Evolutionary conservation across 176 grass and related monocot species (phyloP), one percentile per base, ranked within the genome.

Genomic region (Triticum monococcum): DNA sequence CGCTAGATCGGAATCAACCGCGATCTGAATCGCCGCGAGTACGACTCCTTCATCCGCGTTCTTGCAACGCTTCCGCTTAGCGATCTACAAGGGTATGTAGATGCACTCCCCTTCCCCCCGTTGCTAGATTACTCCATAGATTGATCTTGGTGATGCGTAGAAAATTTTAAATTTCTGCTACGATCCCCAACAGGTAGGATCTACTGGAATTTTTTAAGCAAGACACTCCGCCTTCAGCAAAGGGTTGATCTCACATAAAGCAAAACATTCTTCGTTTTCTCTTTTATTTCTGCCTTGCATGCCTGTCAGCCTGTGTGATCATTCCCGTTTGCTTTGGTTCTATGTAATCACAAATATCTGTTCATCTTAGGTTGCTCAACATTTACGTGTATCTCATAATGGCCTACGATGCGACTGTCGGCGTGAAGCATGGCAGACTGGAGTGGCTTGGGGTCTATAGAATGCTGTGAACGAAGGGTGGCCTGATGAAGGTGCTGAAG

Each of bases 391-490:
- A 79, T 59, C 37, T 33, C 11, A 14, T 2, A 37, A 6, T 38
- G 54, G 76, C 37, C 10, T 61, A 37, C 1, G 32, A 59, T 4
- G 76, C 22, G 4, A 32, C 22, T 3, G 33, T 36, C 37, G 56
- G 76, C 7, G 10, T 25, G 32, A 79, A 79, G 32, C 5, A 79
- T 62, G 14, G 20, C 17, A 79, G 32, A 25, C 3, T 16, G 32
- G 60, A n/a, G 32, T 79, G 76, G 76, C 76, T 79, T 24, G 76
- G 32, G 32, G n/a, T 62, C 56, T 79, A 38, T 24, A 37, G 76
- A 33, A 5, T 62, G 18, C 7, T 79, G 76, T 11, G 56, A 7
- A 79, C 20, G 9, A 38, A 79, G 37, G 76, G 54, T 38, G 32
- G 76, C 37, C 54, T 79, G 18, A 62, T 7, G 50, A 79, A 79